Base-by-base conservation (phyloP, 768 basidiomycete species). In the Lactarius hengduanensis region DNA sequence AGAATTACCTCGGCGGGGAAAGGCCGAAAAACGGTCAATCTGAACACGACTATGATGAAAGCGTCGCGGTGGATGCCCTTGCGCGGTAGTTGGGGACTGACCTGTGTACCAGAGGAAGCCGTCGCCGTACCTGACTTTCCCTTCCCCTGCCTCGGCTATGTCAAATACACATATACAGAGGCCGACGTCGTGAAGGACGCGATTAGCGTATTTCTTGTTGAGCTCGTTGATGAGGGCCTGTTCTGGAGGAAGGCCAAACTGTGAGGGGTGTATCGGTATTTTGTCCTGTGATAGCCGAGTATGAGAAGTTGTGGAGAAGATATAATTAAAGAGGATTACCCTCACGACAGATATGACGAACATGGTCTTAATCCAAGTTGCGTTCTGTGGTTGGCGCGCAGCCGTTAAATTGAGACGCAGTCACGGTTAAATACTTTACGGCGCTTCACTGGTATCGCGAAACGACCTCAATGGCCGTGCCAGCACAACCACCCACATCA, bases 201-300 rank as follows among this genome's bases (percentile, higher is more conserved):
- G 85, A 75, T 98, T 98, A 5, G 96, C 91, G 70, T 96, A 98
- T 77, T 97, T 97, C 75, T 92, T 92, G 81, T 98, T 96, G 70
- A 98, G 81, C 72, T 94, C 92, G 66, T 88, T 84, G 32, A 84
- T 88, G 71, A 98, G 83, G 0, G 94, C 92, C 57, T 90, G 86
- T 57, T 91, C 89, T 47, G 86, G 83, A 1, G 91, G 87, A 0
- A 86, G 79, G 8, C 86, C 89, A 73, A 97, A 98, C 71, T 93
- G 86, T n/a, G 85, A 82, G 9, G 96, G 93, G 59, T 90, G 87
- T n/a, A 99, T 81, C 2, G 92, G 85, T 43, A 98, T 85, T 2
- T 92, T 96, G 77, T 99, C 96, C 94, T 96, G 11, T 47, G n/a
- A 16, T 63, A 20, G 50, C 22, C 13, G 6, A 34, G 22, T 20